A percentile compares a stretch with the other conserved stretches of the same genome.
Evolutionary conservation across 768 basidiomycete species (phyloP).

Genomic region (Hypholoma fasciculare): DNA sequence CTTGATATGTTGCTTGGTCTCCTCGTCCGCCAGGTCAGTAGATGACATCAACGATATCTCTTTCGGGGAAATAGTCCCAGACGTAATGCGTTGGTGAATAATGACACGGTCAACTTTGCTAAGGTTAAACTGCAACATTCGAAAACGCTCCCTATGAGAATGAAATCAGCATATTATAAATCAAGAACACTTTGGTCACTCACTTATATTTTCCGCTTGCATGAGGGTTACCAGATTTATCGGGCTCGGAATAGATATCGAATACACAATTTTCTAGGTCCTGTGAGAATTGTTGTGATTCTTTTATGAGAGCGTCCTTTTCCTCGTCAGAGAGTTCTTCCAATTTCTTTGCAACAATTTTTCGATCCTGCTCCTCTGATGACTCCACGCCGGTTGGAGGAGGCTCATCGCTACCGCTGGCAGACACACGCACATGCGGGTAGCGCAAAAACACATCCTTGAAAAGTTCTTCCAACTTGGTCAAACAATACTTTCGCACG

Average conservation of each 20-base stretch:
- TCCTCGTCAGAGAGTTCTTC: conserved; percentile 64
- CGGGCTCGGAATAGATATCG: conserved; percentile 74
- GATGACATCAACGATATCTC: conserved; percentile 85
- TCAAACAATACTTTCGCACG: conserved; percentile 76
- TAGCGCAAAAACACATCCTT: conserved; percentile 70
- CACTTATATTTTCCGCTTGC: conserved; percentile 85
- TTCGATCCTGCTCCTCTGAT: conserved; percentile 4
- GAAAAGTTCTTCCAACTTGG: conserved; percentile 74
- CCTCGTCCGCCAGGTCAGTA: conserved; percentile 87
- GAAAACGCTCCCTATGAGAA: conserved; percentile 75
- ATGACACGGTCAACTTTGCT: conserved; percentile 77
- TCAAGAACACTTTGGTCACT: conserved; percentile 12
- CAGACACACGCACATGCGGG: conserved; percentile 46
- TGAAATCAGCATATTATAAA: conserved; percentile 8
- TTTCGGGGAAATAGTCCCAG: conserved; percentile 61
- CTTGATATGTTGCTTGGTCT: conserved; percentile 80
- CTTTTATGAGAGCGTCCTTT: conserved; percentile 51
- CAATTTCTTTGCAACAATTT: conserved; percentile 40
- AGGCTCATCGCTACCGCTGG: conserved; percentile 22
- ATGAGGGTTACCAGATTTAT: conserved; percentile 62
- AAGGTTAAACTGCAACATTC: conserved; percentile 87
- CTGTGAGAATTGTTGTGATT: conserved; percentile 62
- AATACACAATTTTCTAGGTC: conserved; percentile 78
- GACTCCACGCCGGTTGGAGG: not conserved
- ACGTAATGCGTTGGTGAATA: conserved; percentile 79